Base-by-base conservation (phyloP, 768 basidiomycete genomes). In the Trametes meyenii region DNA sequence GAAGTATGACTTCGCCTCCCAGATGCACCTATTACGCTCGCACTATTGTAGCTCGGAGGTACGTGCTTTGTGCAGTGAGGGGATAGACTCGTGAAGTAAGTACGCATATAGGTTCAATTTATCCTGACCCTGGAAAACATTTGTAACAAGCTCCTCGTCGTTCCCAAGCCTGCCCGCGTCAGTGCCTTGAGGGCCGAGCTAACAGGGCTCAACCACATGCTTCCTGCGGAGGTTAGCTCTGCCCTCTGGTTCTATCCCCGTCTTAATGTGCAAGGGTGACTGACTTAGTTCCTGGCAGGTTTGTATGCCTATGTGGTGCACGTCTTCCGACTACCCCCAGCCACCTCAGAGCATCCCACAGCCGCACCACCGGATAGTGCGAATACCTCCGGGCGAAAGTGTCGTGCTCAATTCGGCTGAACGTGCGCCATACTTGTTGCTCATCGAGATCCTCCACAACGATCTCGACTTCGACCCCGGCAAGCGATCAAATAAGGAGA, bases 401-500 rank as follows among this genome's bases (percentile, higher is more conserved):
- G 97, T 98, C 46, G 97, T 98, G 11, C 83, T 99, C 26, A 99
- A 99, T 72, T 98, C 96, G 19, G 97, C 97, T 3, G 96, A 99
- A 74, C 85, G 92, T 38, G 95, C 94, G 0, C 97, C 97, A 5
- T 99, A 92, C 72, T 81, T 99, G 19, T 83, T 99, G 23, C 81
- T 96, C 62, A 85, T 98, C 60, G 97, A 99, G 74, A 89, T 98
- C 46, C 80, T 98, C 33, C 84, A 86, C 62, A 88, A 86, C 35
- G 96, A 98, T 67, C 82, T 99, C 36, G 92, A 96, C 72, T 98
- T 99, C 71, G 92, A 97, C 69, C 92, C 96, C 0, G 72, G 75
- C 12, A 91, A 88, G 70, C 81, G 94, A 50, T 78, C 82, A 23
- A 99, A 99, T 74, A 89, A 87, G 70, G 95, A 98, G 58, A 78